Evolutionary conservation across 2,329 filamentous ascomycete genomes (phyloP).

Genomic region (Aureobasidium sp.): DNA sequence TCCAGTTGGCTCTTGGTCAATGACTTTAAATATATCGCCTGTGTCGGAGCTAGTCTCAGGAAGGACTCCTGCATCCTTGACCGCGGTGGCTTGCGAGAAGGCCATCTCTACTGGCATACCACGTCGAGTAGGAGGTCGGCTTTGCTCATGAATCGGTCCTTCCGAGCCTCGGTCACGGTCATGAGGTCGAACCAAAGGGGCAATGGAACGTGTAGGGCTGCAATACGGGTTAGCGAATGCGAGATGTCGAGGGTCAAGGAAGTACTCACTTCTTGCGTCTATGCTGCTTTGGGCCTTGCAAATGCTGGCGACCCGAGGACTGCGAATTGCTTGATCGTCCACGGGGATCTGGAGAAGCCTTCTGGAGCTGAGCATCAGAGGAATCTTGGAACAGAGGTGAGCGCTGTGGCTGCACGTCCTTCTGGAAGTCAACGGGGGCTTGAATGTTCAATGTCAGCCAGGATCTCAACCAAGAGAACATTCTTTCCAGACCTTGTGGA

Average conservation of each 20-base stretch:
- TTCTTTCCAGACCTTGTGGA: not conserved
- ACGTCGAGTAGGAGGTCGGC: not conserved
- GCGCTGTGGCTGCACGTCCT: not conserved
- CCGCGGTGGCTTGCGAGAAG: not conserved
- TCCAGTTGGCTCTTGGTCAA: not conserved
- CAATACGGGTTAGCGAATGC: not conserved
- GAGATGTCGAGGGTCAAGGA: not conserved
- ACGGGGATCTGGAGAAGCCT: not conserved
- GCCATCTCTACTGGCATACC: not conserved
- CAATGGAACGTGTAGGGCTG: not conserved
- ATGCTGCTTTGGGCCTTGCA: not conserved
- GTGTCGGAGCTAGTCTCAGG: not conserved
- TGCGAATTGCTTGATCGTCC: not conserved
- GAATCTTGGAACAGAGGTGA: not conserved
- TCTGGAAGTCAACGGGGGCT: not conserved
- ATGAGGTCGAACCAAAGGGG: not conserved
- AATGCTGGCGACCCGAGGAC: not conserved
- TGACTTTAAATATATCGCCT: not conserved
- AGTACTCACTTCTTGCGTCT: not conserved
- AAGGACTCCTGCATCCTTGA: not conserved
- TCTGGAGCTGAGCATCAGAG: not conserved
- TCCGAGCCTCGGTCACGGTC: too few relatives aligned
- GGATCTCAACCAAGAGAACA: conserved; percentile 7
- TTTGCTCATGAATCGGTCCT: not conserved
- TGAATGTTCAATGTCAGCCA: conserved; percentile 14